Evolutionary conservation across 495 filamentous ascomycete genomes (phyloP).

Genomic region (Neurospora sp.): DNA sequence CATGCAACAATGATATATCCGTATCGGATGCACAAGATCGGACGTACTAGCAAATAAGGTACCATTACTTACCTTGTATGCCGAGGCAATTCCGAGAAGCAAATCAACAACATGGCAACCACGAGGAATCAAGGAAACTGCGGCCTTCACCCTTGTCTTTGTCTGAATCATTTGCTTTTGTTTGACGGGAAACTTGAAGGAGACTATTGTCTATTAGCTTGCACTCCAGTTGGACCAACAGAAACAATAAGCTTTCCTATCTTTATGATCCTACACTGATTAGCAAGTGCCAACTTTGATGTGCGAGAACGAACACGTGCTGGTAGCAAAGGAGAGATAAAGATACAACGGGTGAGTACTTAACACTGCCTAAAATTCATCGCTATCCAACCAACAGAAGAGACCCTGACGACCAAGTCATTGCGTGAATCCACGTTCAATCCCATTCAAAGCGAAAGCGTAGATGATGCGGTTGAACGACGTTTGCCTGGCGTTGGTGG

Average conservation of each 20-base stretch:
- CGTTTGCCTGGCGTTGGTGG: neutral
- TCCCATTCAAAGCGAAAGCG: neutral
- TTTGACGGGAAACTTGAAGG: neutral
- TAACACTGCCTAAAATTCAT: neutral
- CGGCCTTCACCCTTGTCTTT: neutral
- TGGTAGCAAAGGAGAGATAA: neutral
- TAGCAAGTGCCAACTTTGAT: neutral
- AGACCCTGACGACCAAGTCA: neutral
- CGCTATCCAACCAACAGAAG: neutral
- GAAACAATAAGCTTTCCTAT: neutral
- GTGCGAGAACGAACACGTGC: neutral
- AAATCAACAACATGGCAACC: neutral
- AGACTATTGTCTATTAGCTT: neutral
- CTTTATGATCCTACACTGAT: neutral
- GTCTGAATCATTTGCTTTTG: neutral
- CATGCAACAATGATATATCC: neutral
- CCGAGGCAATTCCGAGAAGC: neutral
- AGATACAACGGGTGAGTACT: neutral
- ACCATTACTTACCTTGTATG: neutral
- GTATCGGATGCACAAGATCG: neutral
- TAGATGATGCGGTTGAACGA: neutral
- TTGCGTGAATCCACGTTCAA: neutral
- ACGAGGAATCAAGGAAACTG: neutral
- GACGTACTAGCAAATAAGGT: neutral
- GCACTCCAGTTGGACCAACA: neutral